phyloP scores from a whole-genome alignment of 2,329 filamentous ascomycete genomes.

The Lachnellula cervina region DNA sequence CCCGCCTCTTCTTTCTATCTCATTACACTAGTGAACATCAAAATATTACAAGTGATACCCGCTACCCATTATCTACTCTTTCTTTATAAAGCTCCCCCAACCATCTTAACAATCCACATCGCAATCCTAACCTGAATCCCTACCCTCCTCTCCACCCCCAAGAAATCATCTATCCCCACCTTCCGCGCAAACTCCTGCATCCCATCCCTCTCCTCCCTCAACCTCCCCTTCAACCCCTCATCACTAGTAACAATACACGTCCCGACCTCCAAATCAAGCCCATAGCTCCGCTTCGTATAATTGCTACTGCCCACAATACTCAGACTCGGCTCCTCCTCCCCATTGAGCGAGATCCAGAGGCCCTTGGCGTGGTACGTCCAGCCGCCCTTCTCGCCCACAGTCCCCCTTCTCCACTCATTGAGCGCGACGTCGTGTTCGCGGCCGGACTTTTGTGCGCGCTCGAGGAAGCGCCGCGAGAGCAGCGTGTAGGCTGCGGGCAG shows the following conservation, averaged over 20 bases:
- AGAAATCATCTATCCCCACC: conserved; percentile 73
- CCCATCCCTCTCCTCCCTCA: conserved; percentile 78
- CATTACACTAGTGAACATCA: not conserved
- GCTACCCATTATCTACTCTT: no score
- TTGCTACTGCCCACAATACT: conserved; percentile 89
- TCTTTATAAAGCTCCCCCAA: conserved; percentile 77
- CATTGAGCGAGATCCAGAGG: conserved; percentile 76
- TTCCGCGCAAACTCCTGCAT: conserved; percentile 67
- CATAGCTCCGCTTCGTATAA: conserved; percentile 92
- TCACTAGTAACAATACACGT: conserved; percentile 80
- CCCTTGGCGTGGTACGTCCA: conserved; percentile 99
- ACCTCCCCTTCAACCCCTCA: conserved; percentile 60
- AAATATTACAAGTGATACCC: not conserved
- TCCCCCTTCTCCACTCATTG: conserved; percentile 83
- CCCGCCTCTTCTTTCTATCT: not conserved
- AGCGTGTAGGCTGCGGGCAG: conserved; percentile 89
- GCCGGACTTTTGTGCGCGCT: conserved; percentile 29
- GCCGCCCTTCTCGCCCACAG: conserved; percentile 71
- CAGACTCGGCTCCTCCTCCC: conserved; percentile 63
- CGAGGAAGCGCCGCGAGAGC: conserved; percentile 76
- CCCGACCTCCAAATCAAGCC: conserved; percentile 85
- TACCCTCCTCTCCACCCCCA: conserved; percentile 75
- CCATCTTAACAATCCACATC: conserved; percentile 86
- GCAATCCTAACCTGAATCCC: conserved; percentile 78
- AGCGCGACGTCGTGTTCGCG: conserved; percentile 59